Evolutionary conservation across 148 eudicot genomes (phyloP).

Genomic region (Rhododendron williamsianum): DNA sequence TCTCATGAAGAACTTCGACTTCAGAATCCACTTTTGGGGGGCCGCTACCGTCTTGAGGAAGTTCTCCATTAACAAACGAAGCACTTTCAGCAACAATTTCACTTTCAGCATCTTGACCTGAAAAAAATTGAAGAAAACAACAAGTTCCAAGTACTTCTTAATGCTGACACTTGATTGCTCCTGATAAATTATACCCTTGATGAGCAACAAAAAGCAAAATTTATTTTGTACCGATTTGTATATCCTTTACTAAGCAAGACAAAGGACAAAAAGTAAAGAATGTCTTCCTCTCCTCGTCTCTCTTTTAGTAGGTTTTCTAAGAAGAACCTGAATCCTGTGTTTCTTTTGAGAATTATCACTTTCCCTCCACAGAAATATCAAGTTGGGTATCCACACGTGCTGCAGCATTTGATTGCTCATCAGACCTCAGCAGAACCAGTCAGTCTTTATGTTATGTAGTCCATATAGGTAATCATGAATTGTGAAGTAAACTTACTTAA

Average conservation of each 20-base stretch:
- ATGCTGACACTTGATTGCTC: neutral
- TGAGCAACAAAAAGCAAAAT: neutral
- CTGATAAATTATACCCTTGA: neutral
- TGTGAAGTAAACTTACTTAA: neutral
- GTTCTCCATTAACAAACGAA: conserved; percentile 59
- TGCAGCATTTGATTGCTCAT: neutral
- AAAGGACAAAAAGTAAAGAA: neutral
- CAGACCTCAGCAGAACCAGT: neutral
- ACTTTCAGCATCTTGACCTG: conserved; percentile 49
- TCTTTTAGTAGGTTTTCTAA: neutral
- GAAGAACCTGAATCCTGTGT: neutral
- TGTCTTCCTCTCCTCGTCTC: neutral
- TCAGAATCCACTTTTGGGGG: conserved; percentile 76
- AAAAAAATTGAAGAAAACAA: conserved; percentile 1
- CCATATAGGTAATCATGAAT: neutral
- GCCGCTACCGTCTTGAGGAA: conserved; percentile 47
- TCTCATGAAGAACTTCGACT: conserved; percentile 70
- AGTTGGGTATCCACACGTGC: neutral
- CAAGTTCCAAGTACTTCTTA: neutral
- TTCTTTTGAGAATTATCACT: neutral
- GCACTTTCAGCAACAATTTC: conserved; percentile 63
- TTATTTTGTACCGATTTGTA: neutral
- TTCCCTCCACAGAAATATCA: neutral
- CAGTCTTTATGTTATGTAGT: neutral
- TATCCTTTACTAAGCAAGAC: neutral